Percentiles rank a stretch among this genome's conserved stretches.
Evolutionary conservation across 164 flowering plant species (phyloP).

Genomic region (Vitis rotundifolia): DNA sequence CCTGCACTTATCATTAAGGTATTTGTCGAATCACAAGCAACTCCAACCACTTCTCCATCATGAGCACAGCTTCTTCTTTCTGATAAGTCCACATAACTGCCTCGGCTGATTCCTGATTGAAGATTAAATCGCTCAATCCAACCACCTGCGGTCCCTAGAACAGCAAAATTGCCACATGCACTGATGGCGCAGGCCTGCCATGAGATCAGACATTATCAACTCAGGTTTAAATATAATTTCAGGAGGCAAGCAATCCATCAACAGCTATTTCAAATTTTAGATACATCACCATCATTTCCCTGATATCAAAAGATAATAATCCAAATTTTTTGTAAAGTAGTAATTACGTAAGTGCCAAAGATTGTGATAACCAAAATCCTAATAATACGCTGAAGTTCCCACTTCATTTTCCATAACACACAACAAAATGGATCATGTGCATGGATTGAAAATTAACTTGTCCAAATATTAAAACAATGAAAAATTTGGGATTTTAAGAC

Average conservation of each 20-base stretch:
- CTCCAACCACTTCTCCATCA: constrained; percentile 79
- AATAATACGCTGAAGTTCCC: too few species aligned
- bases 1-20: constrained; percentile 89
- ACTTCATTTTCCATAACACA: too few species aligned
- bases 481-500: neutral
- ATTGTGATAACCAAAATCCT: too few species aligned
- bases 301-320: too few species aligned
- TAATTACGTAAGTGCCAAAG: too few species aligned
- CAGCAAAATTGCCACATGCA: constrained; percentile 94
- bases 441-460: neutral
- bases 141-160: constrained; percentile 93
- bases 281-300: too few species aligned
- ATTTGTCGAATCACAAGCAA: constrained; percentile 96
- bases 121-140: constrained; percentile 97
- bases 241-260: too few species aligned
- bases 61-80: constrained; percentile 63
- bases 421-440: too few species aligned
- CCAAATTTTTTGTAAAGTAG: too few species aligned
- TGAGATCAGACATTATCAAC: constrained; percentile 1
- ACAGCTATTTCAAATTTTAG: too few species aligned
- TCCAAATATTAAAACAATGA: neutral
- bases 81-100: constrained; percentile 66
- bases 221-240: neutral
- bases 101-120: constrained; percentile 95
- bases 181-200: constrained; percentile 83